Evolutionary conservation across 176 grass and related monocot species (phyloP).

Genomic region (Eleusine indica): DNA sequence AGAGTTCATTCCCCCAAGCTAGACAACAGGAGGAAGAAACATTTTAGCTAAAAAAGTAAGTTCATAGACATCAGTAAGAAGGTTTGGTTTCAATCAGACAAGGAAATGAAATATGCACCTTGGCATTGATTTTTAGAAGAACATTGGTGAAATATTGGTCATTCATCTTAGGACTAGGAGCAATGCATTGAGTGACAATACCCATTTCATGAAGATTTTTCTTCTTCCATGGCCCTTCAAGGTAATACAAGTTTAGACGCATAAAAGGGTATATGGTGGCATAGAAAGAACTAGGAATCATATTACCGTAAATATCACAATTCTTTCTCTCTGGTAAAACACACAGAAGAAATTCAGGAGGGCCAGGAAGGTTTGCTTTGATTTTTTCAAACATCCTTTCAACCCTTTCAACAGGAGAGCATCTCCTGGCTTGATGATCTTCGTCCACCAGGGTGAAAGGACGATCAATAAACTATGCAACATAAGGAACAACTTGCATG

Average conservation of each 20-base stretch:
- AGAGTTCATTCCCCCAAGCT: constrained; percentile 90
- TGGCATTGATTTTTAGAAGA: constrained; percentile 95
- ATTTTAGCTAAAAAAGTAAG: constrained; percentile 35
- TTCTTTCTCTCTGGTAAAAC: constrained; percentile 90
- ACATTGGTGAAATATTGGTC: constrained; percentile 96
- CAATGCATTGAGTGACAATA: constrained; percentile 88
- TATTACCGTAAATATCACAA: constrained; percentile 84
- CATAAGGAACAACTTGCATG: constrained; percentile 38
- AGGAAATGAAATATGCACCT: constrained; percentile 55
- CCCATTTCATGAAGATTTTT: constrained; percentile 94
- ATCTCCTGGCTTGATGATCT: constrained; percentile 69
- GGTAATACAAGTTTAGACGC: constrained; percentile 26
- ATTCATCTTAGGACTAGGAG: constrained; percentile 78
- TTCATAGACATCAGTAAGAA: constrained; percentile 15
- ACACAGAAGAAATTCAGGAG: constrained; percentile 87
- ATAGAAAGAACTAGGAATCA: background rate
- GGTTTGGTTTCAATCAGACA: constrained; percentile 27
- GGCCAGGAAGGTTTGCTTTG: constrained; percentile 52
- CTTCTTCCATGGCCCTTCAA: constrained; percentile 93
- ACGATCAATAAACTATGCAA: constrained; percentile 63
- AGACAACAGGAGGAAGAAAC: constrained; percentile 21
- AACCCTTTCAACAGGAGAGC: constrained; percentile 72
- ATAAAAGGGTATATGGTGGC: background rate
- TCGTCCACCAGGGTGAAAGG: constrained; percentile 76
- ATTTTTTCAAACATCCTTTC: constrained; percentile 89